Conservation (phyloP, 1,284 basidiomycete genomes). For the Papiliotrema fonsecae region DNA sequence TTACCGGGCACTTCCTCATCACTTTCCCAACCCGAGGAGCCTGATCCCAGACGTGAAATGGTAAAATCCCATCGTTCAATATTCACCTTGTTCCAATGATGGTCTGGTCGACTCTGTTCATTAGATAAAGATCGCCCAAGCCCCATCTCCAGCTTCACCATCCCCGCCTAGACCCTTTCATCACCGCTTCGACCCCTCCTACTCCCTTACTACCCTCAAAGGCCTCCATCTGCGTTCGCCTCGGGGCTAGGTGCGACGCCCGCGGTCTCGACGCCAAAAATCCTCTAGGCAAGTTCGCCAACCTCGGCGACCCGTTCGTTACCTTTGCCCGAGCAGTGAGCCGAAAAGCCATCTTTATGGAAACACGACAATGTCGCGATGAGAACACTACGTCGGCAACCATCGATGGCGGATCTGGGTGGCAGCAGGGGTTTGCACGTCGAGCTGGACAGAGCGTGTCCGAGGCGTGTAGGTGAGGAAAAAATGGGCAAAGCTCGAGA, state of each 20-base stretch:
- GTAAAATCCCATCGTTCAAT: conserved; percentile 9
- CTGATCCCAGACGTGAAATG: neutral
- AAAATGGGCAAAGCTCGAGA: neutral
- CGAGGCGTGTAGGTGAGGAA: neutral
- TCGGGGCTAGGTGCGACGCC: neutral
- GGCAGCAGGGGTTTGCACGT: conserved; percentile 6
- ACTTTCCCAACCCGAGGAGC: neutral
- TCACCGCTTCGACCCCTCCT: conserved; percentile 13
- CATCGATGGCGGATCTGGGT: conserved; percentile 11
- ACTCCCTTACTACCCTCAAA: conserved; percentile 6
- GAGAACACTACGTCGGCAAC: conserved; percentile 14
- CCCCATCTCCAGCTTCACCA: neutral
- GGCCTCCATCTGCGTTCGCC: neutral
- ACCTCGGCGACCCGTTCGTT: no score
- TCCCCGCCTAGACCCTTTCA: conserved; percentile 15
- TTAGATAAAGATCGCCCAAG: neutral
- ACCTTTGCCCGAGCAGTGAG: no score
- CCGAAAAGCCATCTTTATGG: neutral
- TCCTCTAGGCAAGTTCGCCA: neutral
- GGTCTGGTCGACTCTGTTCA: neutral
- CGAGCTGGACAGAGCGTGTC: neutral
- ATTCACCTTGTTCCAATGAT: conserved; percentile 6
- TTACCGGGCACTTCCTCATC: neutral
- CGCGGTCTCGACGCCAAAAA: neutral
- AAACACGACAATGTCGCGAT: conserved; percentile 4